A percentile compares a stretch with the other conserved stretches of the same genome.
Conservation (phyloP, 176 grass and related monocot species). For the Puya raimondii region DNA sequence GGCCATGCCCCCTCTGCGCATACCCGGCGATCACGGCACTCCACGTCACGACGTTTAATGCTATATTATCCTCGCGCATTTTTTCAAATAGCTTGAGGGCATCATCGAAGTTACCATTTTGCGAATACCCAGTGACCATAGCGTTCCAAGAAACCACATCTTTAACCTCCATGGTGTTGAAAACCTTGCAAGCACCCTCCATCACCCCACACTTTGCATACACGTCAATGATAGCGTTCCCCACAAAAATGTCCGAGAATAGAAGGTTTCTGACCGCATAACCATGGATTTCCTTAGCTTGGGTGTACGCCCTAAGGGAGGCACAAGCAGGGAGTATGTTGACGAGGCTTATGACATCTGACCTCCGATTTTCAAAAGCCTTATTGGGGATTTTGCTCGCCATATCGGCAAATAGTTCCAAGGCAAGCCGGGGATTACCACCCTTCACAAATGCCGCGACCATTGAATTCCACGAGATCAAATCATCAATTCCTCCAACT, state of each 20-base stretch:
- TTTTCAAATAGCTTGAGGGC: slow-evolving; percentile 56
- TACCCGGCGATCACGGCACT: slow-evolving; percentile 68
- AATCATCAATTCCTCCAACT: slow-evolving; percentile 64
- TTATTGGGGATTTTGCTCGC: slow-evolving; percentile 33
- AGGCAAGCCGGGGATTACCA: slow-evolving; percentile 31
- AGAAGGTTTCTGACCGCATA: slow-evolving; percentile 59
- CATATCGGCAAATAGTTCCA: slow-evolving; percentile 62
- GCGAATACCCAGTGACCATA: slow-evolving; percentile 67
- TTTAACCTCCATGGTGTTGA: slow-evolving; percentile 50
- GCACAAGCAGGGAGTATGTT: slow-evolving; percentile 83
- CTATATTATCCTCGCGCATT: slow-evolving; percentile 55
- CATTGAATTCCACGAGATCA: slow-evolving; percentile 86
- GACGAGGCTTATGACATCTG: slow-evolving; percentile 77
- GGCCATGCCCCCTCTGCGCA: slow-evolving; percentile 60
- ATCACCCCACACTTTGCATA: slow-evolving; percentile 77
- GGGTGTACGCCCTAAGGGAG: slow-evolving; percentile 50
- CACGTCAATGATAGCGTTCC: slow-evolving; percentile 53
- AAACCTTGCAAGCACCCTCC: slow-evolving; percentile 58
- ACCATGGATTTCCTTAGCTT: slow-evolving; percentile 70
- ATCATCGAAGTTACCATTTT: slow-evolving; percentile 64
- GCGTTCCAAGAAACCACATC: slow-evolving; percentile 71
- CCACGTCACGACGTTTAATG: slow-evolving; percentile 63
- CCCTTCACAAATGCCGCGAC: slow-evolving; percentile 56
- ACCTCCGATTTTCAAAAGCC: slow-evolving; percentile 32
- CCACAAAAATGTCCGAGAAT: slow-evolving; percentile 67